These are phyloP conservation scores for Carex kokanica DNA, from an alignment of 176 grass and related monocot genomes.

Conservation along the genomic window DNA sequence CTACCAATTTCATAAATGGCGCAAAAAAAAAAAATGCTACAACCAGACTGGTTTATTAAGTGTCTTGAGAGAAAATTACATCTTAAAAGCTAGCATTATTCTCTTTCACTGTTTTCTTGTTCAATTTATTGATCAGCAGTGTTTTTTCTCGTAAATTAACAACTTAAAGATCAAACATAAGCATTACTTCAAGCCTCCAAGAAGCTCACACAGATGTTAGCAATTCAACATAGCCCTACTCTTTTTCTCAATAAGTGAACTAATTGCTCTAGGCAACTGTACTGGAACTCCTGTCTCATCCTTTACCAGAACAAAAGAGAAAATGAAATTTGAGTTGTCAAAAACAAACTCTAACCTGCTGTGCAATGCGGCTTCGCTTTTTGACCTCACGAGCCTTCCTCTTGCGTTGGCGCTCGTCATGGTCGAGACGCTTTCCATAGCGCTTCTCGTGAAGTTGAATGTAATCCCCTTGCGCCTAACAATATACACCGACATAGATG, in stretches of 20 bases:
- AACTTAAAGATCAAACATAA: not conserved
- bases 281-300: not conserved
- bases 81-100: not conserved
- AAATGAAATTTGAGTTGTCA: not conserved
- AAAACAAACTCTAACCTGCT: slow-evolving; percentile 35
- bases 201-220: not conserved
- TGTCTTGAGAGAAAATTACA: not conserved
- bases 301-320: slow-evolving; percentile 13
- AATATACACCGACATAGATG: not conserved
- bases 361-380: slow-evolving; percentile 46
- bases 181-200: not conserved
- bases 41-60: not conserved
- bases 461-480: slow-evolving; percentile 83
- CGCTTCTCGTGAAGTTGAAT: slow-evolving; percentile 86
- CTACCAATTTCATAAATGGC: not conserved
- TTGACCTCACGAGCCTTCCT: slow-evolving; percentile 71
- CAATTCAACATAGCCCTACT: not conserved
- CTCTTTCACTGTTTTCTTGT: not conserved
- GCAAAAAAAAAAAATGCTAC: not conserved
- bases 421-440: slow-evolving; percentile 62
- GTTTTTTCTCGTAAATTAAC: not conserved
- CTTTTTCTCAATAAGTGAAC: not conserved
- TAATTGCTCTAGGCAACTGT: not conserved
- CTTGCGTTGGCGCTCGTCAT: slow-evolving; percentile 80
- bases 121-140: not conserved